Conservation (phyloP, 495 filamentous ascomycete species). For the Daldinia bambusicola region DNA sequence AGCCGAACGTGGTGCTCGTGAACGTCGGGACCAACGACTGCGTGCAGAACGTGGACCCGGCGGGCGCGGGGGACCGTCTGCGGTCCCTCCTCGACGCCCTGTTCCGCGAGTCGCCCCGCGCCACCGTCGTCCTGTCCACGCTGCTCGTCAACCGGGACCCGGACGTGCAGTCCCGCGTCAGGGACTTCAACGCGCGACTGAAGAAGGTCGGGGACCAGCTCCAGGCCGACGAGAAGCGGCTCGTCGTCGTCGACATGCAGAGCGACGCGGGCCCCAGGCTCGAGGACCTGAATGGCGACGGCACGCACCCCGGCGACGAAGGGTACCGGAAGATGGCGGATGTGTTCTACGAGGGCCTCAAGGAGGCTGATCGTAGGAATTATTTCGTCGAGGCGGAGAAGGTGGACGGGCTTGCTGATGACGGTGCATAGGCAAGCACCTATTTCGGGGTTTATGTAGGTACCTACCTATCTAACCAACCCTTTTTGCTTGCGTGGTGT, state of each 20-base stretch:
- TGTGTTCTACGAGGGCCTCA: constrained; percentile 60
- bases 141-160: constrained; percentile 37
- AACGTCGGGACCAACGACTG: constrained; percentile 54
- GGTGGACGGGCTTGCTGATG: constrained; percentile 27
- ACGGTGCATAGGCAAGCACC: constrained; percentile 10
- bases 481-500: neutral
- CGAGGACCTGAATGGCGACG: constrained; percentile 55
- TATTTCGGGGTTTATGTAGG: no score
- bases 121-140: constrained; percentile 41
- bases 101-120: constrained; percentile 25
- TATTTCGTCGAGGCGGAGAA: constrained; percentile 19
- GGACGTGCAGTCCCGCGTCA: constrained; percentile 36
- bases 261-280: constrained; percentile 44
- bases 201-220: constrained; percentile 20
- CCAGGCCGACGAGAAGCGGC: constrained; percentile 31
- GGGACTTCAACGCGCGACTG: constrained; percentile 46
- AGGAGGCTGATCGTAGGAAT: constrained; percentile 27
- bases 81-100: constrained; percentile 26
- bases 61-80: constrained; percentile 42
- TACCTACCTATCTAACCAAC: no score
- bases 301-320: constrained; percentile 60
- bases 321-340: constrained; percentile 66
- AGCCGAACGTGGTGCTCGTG: constrained; percentile 52
- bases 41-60: constrained; percentile 33
- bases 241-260: constrained; percentile 64